Base-by-base conservation (phyloP, 768 basidiomycete species). In the Pholiota molesta region DNA sequence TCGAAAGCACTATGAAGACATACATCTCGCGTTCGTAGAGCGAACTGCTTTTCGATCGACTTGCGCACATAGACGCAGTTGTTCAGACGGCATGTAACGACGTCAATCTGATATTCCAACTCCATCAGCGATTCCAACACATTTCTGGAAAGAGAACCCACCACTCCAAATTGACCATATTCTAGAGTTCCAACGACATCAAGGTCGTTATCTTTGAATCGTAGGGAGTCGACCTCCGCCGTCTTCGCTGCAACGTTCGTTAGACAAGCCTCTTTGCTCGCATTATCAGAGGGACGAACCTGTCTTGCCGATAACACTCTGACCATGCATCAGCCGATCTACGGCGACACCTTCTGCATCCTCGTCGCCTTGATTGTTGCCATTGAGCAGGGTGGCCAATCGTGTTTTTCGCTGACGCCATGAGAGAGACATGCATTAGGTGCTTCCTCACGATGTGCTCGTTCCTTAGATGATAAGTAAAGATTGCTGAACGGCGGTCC, bases 151-250 rank as follows among this genome's bases (percentile, higher is more conserved):
- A 33, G 55, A 17, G 6, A 11, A 78, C 90, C 68, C 68, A 95
- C 95, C 59, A 88, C 81, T 59, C 93, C 94, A 71, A 90, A 97
- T 73, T 95, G 94, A 8, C 95, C 95, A 49, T 87, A 86, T 68
- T 94, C 95, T 56, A 97, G 74, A 3, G 87, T 86, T 2, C 93
- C 93, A 6, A 92, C 76, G 4, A 83, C 73, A 33, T 78, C 66
- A 10, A 95, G 74, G 74, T 95, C 93, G 59, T 81, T 83, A 71
- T 94, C 87, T 54, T 85, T 81, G 73, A 94, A 94, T 56, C 89
- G 79, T 31, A 93, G 72, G 0, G 76, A 73, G 65, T 94, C 90
- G 57, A 94, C 78, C 74, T 92, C 85, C 49, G 75, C 74, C 2
- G 90, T 92, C 73, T 86, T 90, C 39, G 88, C 91, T 92, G 66